Base-by-base conservation (phyloP, 1,139 yeast genomes). In the Magnusiomyces magnusii region DNA sequence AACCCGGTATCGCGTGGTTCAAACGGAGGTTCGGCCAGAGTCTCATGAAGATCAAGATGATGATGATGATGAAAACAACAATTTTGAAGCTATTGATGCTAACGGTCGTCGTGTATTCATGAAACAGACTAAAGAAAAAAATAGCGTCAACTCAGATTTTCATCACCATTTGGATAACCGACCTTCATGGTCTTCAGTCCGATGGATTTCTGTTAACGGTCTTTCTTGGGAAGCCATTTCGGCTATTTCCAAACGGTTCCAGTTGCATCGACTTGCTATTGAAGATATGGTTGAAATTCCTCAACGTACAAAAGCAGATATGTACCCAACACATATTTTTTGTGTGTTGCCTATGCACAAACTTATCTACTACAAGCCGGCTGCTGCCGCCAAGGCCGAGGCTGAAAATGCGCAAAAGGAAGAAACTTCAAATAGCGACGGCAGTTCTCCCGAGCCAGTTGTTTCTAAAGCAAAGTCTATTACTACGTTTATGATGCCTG, bases 211-310 rank as follows among this genome's bases (percentile, higher is more conserved):
- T 61, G 81, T 81, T 17, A 80, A 80, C 64, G 85, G 85, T 0
- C 67, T 80, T 25, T 77, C 83, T 0, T 80, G 82, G 81, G 83
- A 80, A 58, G 81, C 83, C 13, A 76, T 80, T 9, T 73, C 78
- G 9, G 68, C 76, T 0, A 71, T 80, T 47, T 76, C 79, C 1
- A 64, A 69, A 52, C 67, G 69, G 56, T 79, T 75, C 64, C 68
- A 73, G 23, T 67, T 80, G 31, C 84, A 80, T 65, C 75, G 80
- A 27, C 68, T 80, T 56, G 80, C 84, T 0, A 72, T 81, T 55
- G 85, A 81, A 66, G 85, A 81, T 66, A 77, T 81, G 81, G 77
- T 81, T 54, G 85, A 81, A 67, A 76, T 80, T 39, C 84, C 85
- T 1, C 83, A 80, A 58, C 71, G 85, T 27, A 80, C 85, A 0